A percentile compares a stretch with the other conserved stretches of the same genome.
Conservation (phyloP, 164 flowering plant species). For the Kingdonia uniflora region DNA sequence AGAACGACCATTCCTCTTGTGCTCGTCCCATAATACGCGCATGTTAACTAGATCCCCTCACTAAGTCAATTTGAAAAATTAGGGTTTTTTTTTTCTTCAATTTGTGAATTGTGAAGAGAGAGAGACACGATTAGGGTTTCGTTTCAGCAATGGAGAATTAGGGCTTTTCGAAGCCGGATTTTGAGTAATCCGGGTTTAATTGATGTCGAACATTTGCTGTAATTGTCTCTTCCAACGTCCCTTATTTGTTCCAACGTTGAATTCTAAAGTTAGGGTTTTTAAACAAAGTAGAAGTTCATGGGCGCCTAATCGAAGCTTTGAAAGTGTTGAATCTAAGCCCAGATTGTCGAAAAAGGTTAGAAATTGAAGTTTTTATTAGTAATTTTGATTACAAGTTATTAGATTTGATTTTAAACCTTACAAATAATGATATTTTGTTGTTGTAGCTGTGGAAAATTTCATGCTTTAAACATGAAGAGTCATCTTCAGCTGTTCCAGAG, state of each 20-base stretch:
- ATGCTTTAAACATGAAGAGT: slow-evolving; percentile 57
- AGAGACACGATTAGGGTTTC: no score
- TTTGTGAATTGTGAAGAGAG: no score
- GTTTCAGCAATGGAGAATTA: no score
- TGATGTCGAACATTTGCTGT: slow-evolving; percentile 15
- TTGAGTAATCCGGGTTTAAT: slow-evolving; percentile 22
- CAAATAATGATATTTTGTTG: not conserved
- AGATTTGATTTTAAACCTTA: no score
- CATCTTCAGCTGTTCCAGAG: slow-evolving; percentile 22
- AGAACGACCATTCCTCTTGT: no score
- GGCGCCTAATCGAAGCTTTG: slow-evolving; percentile 9
- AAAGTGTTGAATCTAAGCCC: slow-evolving; percentile 4
- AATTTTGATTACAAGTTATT: no score
- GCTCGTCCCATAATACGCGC: no score
- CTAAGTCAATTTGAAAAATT: no score
- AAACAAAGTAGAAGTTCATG: slow-evolving; percentile 2
- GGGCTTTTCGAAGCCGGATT: slow-evolving; percentile 28
- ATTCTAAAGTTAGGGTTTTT: slow-evolving; percentile 14
- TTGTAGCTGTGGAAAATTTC: slow-evolving; percentile 40
- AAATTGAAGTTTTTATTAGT: not conserved
- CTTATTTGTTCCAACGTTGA: slow-evolving; percentile 2
- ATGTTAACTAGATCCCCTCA: no score
- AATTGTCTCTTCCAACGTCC: slow-evolving; percentile 9
- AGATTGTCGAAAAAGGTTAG: slow-evolving; percentile 13
- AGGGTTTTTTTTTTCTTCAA: no score